These are phyloP conservation scores for Cetradonia linearis DNA, from an alignment of 495 filamentous ascomycete genomes.

Conservation along the genomic window DNA sequence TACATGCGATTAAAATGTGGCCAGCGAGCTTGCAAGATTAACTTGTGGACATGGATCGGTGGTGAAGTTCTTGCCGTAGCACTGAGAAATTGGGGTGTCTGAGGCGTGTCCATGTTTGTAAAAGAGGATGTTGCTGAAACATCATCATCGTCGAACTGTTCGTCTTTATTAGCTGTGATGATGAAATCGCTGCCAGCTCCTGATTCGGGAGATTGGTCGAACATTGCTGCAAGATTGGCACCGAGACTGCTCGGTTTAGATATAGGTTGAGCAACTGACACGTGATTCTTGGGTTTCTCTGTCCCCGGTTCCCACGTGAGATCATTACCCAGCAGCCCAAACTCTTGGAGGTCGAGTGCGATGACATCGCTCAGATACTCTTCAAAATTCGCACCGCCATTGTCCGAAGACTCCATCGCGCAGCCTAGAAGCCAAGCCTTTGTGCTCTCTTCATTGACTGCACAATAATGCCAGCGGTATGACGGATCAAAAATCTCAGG, in stretches of 20 bases:
- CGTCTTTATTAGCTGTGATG: constrained; percentile 67
- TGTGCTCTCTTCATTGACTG: constrained; percentile 81
- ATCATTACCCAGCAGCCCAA: constrained; percentile 78
- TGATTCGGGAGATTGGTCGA: constrained; percentile 66
- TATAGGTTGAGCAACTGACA: constrained; percentile 38
- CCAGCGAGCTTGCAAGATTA: constrained; percentile 91
- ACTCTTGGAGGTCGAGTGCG: constrained; percentile 75
- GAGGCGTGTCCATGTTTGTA: constrained; percentile 28
- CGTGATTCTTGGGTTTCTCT: constrained; percentile 45
- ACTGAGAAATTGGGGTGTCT: constrained; percentile 47
- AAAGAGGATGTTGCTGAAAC: constrained; percentile 34
- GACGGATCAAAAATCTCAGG: constrained; percentile 78
- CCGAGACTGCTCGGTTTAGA: constrained; percentile 56
- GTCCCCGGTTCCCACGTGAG: constrained; percentile 46
- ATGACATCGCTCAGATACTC: constrained; percentile 92
- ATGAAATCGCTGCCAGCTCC: constrained; percentile 70
- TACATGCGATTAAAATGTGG: constrained; percentile 90
- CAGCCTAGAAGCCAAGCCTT: constrained; percentile 96
- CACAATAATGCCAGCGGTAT: constrained; percentile 96
- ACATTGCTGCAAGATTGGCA: constrained; percentile 70
- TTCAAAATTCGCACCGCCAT: constrained; percentile 50
- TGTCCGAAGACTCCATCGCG: constrained; percentile 51
- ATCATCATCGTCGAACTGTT: constrained; percentile 55
- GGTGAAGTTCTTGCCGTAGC: constrained; percentile 55
- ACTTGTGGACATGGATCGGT: constrained; percentile 87